Evolutionary conservation across 805 yeast genomes (phyloP).

Genomic region (Komagataella pseudopastoris): DNA sequence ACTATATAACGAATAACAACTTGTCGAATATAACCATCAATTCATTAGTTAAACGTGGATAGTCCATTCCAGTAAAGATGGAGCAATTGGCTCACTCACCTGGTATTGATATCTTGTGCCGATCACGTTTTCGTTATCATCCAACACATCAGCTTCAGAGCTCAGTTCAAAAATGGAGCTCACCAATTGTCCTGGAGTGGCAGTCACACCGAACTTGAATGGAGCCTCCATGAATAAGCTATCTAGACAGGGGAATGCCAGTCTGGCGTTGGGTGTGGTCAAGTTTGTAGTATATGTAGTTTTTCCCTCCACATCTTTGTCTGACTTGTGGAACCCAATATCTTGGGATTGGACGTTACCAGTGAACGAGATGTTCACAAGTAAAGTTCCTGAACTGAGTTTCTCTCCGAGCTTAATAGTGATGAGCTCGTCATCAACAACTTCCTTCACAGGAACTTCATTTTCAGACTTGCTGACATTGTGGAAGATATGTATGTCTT

Average conservation of each 20-base stretch:
- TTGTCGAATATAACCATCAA: neutral
- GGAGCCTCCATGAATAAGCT: neutral
- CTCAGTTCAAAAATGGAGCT: neutral
- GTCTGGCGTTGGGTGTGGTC: conserved; percentile 45
- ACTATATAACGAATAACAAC: neutral
- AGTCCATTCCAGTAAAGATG: neutral
- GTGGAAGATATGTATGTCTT: conserved; percentile 9
- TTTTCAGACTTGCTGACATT: conserved; percentile 14
- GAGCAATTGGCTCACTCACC: neutral
- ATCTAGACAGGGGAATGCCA: conserved; percentile 45
- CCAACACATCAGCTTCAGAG: neutral
- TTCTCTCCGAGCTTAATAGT: conserved; percentile 36
- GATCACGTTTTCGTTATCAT: neutral
- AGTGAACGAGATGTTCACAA: conserved; percentile 20
- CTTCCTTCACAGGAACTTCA: conserved; percentile 7
- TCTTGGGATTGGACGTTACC: conserved; percentile 39
- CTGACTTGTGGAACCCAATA: conserved; percentile 41
- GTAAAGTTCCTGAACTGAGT: conserved; percentile 14
- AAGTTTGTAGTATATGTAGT: conserved; percentile 37
- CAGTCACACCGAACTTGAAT: neutral
- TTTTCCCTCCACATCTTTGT: conserved; percentile 22
- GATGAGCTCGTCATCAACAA: conserved; percentile 34
- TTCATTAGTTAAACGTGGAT: neutral
- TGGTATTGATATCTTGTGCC: neutral
- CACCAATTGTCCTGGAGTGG: neutral